A percentile compares a stretch with the other conserved stretches of the same genome.
Evolutionary conservation across 1,284 basidiomycete species (phyloP).

Genomic region (Cryptococcus sp.): DNA sequence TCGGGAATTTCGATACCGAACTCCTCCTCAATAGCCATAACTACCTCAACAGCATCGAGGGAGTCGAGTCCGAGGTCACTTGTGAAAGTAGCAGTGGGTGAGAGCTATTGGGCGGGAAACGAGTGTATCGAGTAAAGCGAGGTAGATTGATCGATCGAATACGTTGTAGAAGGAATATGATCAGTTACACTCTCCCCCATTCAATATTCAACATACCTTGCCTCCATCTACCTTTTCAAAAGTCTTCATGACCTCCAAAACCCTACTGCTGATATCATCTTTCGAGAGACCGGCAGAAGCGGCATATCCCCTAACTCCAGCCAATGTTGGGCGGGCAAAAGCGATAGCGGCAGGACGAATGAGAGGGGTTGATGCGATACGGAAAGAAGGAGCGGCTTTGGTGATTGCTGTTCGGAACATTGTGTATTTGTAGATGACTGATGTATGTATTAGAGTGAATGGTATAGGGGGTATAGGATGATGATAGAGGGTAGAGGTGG

Average conservation of each 20-base stretch:
- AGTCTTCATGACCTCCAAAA: conserved; percentile 83
- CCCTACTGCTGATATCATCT: conserved; percentile 72
- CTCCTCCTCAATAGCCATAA: conserved; percentile 99
- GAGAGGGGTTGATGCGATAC: conserved; percentile 13
- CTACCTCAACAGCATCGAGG: conserved; percentile 94
- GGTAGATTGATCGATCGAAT: not conserved
- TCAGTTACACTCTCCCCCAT: too few species aligned
- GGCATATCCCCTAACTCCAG: conserved; percentile 58
- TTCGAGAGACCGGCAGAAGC: conserved; percentile 68
- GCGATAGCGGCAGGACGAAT: conserved; percentile 3
- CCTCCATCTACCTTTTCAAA: conserved; percentile 89
- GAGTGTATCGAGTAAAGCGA: not conserved
- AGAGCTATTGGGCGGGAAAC: conserved; percentile 57
- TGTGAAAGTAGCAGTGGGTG: conserved; percentile 69
- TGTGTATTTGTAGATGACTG: conserved; percentile 5
- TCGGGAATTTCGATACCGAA: conserved; percentile 75
- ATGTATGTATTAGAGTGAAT: not conserved
- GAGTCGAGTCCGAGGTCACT: conserved; percentile 93
- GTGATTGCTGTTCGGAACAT: conserved; percentile 34
- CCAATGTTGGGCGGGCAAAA: conserved; percentile 1
- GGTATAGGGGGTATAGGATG: conserved; percentile 1
- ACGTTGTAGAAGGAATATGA: too few species aligned
- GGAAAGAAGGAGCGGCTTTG: conserved; percentile 25
- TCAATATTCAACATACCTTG: conserved; percentile 65
- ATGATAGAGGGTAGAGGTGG: not conserved